A percentile compares a stretch with the other conserved stretches of the same genome.
Evolutionary conservation across 805 yeast genomes (phyloP).

Genomic region (Pichia eremophila): DNA sequence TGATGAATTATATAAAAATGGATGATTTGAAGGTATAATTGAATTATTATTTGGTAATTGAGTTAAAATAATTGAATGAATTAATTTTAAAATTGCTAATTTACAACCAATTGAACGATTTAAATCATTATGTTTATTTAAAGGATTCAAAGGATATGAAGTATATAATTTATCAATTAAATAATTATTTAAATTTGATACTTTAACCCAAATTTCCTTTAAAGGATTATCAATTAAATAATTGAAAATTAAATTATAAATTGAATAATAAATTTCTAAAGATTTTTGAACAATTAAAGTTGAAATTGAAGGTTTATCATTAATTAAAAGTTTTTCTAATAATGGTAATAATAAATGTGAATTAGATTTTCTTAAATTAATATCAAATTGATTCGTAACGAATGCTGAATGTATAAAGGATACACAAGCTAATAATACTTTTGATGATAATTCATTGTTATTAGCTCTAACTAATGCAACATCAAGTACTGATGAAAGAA

Average conservation of each 20-base stretch:
- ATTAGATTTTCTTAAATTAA: neutral
- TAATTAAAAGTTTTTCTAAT: neutral
- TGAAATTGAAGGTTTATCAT: neutral
- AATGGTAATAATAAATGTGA: neutral
- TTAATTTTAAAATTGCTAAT: conserved; percentile 65
- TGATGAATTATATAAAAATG: conserved; percentile 40
- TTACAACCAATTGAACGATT: conserved; percentile 47
- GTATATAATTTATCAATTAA: conserved; percentile 56
- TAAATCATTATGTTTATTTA: conserved; percentile 41
- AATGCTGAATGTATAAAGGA: neutral
- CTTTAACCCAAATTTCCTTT: conserved; percentile 42
- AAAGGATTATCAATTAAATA: conserved; percentile 40
- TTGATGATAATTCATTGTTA: neutral
- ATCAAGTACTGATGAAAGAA: neutral
- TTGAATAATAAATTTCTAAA: conserved; percentile 30
- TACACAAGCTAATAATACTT: neutral
- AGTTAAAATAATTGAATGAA: conserved; percentile 46
- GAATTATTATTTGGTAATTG: conserved; percentile 45
- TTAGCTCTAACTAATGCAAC: neutral
- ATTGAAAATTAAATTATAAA: conserved; percentile 36
- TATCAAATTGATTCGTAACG: neutral
- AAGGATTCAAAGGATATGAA: conserved; percentile 41
- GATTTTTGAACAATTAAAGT: conserved; percentile 13
- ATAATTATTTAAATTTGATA: conserved; percentile 45
- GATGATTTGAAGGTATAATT: conserved; percentile 48